Percentiles rank a stretch among this genome's conserved stretches.
Conservation (phyloP, 768 basidiomycete genomes). For the Hygrocybe punicea region DNA sequence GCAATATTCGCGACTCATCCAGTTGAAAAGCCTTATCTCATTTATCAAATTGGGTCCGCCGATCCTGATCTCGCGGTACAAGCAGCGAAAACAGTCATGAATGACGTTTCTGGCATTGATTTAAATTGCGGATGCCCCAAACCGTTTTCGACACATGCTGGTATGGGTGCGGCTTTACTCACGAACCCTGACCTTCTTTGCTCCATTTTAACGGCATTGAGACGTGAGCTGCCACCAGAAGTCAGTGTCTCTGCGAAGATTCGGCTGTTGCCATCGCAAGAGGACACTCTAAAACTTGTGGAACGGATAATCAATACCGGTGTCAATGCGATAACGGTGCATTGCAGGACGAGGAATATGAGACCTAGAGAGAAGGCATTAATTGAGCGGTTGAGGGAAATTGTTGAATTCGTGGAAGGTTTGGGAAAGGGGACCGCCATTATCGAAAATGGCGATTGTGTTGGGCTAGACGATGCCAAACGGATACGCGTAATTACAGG, state of each 20-base stretch:
- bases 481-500: constrained; percentile 74
- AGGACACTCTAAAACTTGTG: constrained; percentile 87
- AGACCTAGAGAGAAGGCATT: constrained; percentile 75
- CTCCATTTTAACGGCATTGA: constrained; percentile 77
- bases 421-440: constrained; percentile 81
- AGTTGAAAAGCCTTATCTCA: constrained; percentile 87
- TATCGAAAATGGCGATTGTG: constrained; percentile 91
- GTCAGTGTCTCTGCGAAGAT: constrained; percentile 95
- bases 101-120: constrained; percentile 92
- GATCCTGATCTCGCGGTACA: constrained; percentile 87
- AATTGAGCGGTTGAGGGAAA: constrained; percentile 73
- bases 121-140: constrained; percentile 98
- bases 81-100: constrained; percentile 80
- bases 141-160: constrained; percentile 87
- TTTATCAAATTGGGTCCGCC: constrained; percentile 93
- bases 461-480: constrained; percentile 72
- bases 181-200: constrained; percentile 89
- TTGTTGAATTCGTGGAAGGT: constrained; percentile 78
- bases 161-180: constrained; percentile 96
- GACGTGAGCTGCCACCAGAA: constrained; percentile 65
- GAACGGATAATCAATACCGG: constrained; percentile 85
- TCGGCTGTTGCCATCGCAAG: constrained; percentile 77
- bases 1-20: constrained; percentile 93
- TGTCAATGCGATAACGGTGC: constrained; percentile 85
- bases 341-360: constrained; percentile 93